Evolutionary conservation across 2,329 filamentous ascomycete species (phyloP), one percentile per base, ranked within the genome.

Genomic region (Metarhizium robertsii): DNA sequence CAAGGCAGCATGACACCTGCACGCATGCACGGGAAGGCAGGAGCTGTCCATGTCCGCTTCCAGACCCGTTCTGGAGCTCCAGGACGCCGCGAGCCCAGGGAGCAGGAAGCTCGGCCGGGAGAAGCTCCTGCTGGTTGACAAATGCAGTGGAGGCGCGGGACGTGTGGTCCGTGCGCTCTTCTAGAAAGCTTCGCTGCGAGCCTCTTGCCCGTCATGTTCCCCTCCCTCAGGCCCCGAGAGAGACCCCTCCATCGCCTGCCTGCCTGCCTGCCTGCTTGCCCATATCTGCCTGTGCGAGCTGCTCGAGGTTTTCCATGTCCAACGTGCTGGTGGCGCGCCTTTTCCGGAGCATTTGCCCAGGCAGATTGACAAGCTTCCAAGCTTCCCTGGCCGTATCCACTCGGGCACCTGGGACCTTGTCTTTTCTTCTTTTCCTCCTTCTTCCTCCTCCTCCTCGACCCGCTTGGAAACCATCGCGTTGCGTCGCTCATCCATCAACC

Each of bases 161-260:
- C 55, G 53, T 34, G 49, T 59, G 61, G 58, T 43, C 60, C 54
- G 62, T 63, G 62, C 61, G 53, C 57, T 43, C 49, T 65, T 65
- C 63, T 65, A 64, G 61, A 64, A 64, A 63, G 61, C 59, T 64
- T 65, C 61, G 52, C 48, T 56, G 51, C 32, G 54, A 50, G 54
- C 53, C 43, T 53, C 52, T 30, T 29, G 45, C 45, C 45, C 20
- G 20, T 20, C 18, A 20, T 30, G 20, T n/a, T 20, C 45, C 6
- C 6, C n/a, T 10, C 42, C 18, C 25, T 2, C 42, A 4, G 5
- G 32, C 32, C 42, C n/a, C 1, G n/a, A 5, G 18, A 10, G n/a
- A 6, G 6, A 6, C 42, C n/a, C 42, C 42, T 45, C n/a, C n/a
- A 18, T 5, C 2, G 10, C 42, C 42, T 11, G 10, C 42, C 42